phyloP scores from a whole-genome alignment of 148 eudicot species.

The Talinum fruticosum region DNA sequence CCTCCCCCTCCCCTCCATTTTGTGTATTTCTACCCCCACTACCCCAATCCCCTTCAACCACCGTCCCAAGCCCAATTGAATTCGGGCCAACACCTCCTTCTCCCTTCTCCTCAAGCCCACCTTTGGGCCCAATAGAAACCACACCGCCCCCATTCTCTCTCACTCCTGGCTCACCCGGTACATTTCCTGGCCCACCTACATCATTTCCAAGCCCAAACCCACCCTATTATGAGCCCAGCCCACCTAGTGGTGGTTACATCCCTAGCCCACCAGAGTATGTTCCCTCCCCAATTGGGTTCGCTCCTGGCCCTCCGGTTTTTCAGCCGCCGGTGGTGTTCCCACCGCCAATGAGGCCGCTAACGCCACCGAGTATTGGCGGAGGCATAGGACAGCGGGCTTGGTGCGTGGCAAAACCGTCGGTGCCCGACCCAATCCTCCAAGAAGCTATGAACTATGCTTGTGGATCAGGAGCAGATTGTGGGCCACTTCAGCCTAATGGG shows the following conservation, averaged over 20 bases:
- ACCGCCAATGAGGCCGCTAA: slow-evolving; percentile 11
- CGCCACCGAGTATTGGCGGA: neutral
- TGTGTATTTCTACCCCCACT: slow-evolving; percentile 30
- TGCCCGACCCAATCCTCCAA: slow-evolving; percentile 29
- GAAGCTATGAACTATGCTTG: slow-evolving; percentile 37
- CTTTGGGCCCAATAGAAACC: slow-evolving; percentile 4
- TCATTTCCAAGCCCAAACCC: slow-evolving; percentile 13
- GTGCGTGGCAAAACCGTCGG: slow-evolving; percentile 32
- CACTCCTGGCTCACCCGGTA: slow-evolving; percentile 6
- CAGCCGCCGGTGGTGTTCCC: slow-evolving; percentile 33
- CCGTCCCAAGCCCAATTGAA: slow-evolving; percentile 8
- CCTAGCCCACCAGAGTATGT: slow-evolving; percentile 28
- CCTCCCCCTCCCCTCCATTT: slow-evolving; percentile 23
- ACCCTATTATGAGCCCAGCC: slow-evolving; percentile 16
- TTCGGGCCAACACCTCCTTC: too few species aligned
- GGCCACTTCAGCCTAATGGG: slow-evolving; percentile 50
- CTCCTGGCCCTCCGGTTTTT: slow-evolving; percentile 28
- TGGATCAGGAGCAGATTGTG: slow-evolving; percentile 47
- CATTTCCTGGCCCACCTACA: neutral
- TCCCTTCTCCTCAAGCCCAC: neutral
- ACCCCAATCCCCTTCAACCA: slow-evolving; percentile 21
- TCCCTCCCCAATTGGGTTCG: slow-evolving; percentile 16
- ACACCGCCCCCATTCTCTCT: neutral
- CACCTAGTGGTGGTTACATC: slow-evolving; percentile 1
- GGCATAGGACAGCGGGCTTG: slow-evolving; percentile 25